Percentiles rank a stretch among this genome's conserved stretches.
phyloP scores from a whole-genome alignment of 345 rosid species.

The Cardamine resedifolia region DNA sequence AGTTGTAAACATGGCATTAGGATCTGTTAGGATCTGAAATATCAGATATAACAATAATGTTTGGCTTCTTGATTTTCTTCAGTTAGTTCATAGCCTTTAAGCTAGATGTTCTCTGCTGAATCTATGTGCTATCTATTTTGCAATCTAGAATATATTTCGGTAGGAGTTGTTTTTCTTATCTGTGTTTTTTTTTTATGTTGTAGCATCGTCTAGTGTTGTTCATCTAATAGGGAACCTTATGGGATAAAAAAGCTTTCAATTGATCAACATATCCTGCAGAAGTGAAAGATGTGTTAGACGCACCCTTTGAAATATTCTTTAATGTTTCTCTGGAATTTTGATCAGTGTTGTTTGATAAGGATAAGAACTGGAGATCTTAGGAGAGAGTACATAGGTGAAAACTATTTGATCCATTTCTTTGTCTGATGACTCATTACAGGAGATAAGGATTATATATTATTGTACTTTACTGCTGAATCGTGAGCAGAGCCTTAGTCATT shows the following conservation, averaged over 20 bases:
- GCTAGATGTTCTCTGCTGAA: neutral
- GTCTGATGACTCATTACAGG: conserved; percentile 38
- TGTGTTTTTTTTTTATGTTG: conserved; percentile 27
- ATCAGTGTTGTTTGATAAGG: conserved; percentile 34
- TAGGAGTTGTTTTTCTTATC: neutral
- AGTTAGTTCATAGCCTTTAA: neutral
- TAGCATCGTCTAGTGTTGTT: conserved; percentile 67
- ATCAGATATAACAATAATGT: neutral
- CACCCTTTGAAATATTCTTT: conserved; percentile 67
- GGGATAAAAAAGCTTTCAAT: conserved; percentile 47
- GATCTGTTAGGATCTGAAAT: neutral
- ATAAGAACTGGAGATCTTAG: conserved; percentile 49
- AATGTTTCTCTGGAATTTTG: conserved; percentile 39
- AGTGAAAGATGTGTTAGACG: conserved; percentile 73
- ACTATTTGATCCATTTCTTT: conserved; percentile 52
- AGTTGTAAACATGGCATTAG: neutral
- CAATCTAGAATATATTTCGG: neutral
- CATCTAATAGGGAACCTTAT: conserved; percentile 60
- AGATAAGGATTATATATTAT: conserved; percentile 37
- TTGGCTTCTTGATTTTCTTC: conserved; percentile 5
- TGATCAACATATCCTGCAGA: conserved; percentile 59
- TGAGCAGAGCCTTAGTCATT: conserved; percentile 56
- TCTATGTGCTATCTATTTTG: neutral
- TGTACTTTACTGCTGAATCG: conserved; percentile 56
- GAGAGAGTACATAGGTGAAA: conserved; percentile 56